Evolutionary conservation across 768 basidiomycete genomes (phyloP).

Genomic region (Nevesoporus exiguus): DNA sequence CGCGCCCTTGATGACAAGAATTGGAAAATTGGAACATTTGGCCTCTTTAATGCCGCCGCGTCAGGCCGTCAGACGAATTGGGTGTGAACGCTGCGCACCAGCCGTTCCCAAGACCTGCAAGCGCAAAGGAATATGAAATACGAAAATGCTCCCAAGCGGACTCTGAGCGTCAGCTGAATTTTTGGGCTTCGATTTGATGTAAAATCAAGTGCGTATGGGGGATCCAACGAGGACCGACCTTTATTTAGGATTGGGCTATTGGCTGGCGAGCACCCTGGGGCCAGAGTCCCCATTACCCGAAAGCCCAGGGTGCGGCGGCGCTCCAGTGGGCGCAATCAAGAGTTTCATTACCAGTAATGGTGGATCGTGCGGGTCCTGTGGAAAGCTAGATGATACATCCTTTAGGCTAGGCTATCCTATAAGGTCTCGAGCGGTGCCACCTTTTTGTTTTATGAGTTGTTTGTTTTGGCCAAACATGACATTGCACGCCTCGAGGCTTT

Average conservation of each 20-base stretch:
- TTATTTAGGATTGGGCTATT: not conserved
- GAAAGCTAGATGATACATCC: too few species aligned
- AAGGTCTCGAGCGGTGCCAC: not conserved
- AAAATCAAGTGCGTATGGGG: conserved; percentile 6
- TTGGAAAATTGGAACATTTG: conserved; percentile 8
- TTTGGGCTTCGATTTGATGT: conserved; percentile 12
- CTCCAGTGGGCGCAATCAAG: not conserved
- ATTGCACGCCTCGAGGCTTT: conserved; percentile 30
- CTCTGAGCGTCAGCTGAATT: not conserved
- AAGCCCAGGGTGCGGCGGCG: not conserved
- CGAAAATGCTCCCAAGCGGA: conserved; percentile 5
- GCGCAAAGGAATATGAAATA: conserved; percentile 21
- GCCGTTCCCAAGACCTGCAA: conserved; percentile 2
- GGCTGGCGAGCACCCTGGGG: not conserved
- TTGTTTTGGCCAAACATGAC: conserved; percentile 31
- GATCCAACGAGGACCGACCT: conserved; percentile 8
- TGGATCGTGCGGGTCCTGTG: not conserved
- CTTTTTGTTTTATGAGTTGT: conserved; percentile 17
- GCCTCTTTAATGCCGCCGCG: conserved; percentile 4
- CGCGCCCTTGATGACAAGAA: conserved; percentile 10
- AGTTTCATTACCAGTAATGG: not conserved
- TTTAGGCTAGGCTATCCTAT: too few species aligned
- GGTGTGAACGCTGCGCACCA: conserved; percentile 14
- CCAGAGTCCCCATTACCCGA: not conserved
- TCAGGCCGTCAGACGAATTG: conserved; percentile 9